Percentiles rank a stretch among this genome's conserved stretches.
Conservation (phyloP, 306 rosid genomes). For the Canavalia gladiata region DNA sequence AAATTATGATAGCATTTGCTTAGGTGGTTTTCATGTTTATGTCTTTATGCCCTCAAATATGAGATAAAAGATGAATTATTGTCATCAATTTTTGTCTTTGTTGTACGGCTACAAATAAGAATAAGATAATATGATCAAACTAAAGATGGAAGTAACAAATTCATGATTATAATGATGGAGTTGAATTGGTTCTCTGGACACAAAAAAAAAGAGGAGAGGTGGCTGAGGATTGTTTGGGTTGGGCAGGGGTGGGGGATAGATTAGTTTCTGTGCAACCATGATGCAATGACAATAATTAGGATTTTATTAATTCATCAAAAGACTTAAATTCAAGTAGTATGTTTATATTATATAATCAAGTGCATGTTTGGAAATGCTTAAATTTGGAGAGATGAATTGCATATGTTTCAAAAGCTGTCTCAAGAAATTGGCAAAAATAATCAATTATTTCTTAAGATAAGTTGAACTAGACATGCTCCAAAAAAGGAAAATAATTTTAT, state of each 20-base stretch:
- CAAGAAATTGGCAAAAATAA: no score
- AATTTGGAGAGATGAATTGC: no score
- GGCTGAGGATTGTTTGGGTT: neutral
- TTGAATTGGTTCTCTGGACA: neutral
- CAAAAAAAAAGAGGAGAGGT: neutral
- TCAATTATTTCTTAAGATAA: no score
- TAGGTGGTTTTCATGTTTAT: neutral
- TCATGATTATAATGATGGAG: constrained; percentile 13
- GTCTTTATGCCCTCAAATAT: neutral
- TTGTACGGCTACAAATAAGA: neutral
- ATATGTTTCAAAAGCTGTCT: no score
- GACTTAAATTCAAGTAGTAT: neutral
- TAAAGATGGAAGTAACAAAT: constrained; percentile 33
- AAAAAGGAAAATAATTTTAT: neutral
- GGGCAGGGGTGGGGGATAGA: neutral
- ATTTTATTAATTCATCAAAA: neutral
- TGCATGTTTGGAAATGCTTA: no score
- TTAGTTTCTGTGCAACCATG: constrained; percentile 26
- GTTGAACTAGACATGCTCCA: neutral
- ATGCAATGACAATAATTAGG: constrained; percentile 12
- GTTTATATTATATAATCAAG: neutral
- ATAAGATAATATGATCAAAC: constrained; percentile 9
- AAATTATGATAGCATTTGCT: constrained; percentile 13
- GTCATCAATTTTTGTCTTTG: constrained; percentile 13
- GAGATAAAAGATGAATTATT: neutral